Conservation (phyloP, 495 filamentous ascomycete species). For the Annulohypoxylon maeteangense region DNA sequence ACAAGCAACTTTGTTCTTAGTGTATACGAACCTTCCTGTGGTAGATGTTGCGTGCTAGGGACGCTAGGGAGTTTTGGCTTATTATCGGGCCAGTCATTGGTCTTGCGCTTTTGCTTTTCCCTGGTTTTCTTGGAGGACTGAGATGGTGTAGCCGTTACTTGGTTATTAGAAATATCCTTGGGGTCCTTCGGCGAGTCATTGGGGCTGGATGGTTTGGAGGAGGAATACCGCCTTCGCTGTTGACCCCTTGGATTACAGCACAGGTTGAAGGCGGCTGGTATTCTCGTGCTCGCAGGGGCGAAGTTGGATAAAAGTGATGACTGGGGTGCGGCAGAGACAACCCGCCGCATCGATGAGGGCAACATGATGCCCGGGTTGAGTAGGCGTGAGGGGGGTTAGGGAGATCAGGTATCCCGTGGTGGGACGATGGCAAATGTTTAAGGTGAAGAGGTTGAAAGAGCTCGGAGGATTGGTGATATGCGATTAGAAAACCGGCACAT, state of each 20-base stretch:
- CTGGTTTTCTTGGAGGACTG: conserved; percentile 52
- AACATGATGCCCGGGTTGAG: conserved; percentile 55
- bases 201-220: conserved; percentile 67
- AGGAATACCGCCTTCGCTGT: conserved; percentile 63
- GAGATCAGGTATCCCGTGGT: conserved; percentile 18
- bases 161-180: conserved; percentile 56
- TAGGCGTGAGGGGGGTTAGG: conserved; percentile 21
- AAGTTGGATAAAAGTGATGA: conserved; percentile 54
- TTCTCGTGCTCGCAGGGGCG: conserved; percentile 49
- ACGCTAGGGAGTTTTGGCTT: conserved; percentile 76
- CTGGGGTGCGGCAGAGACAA: conserved; percentile 56
- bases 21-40: conserved; percentile 70
- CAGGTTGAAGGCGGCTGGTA: conserved; percentile 50
- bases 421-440: conserved; percentile 28
- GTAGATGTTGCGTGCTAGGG: conserved; percentile 82
- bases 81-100: conserved; percentile 50
- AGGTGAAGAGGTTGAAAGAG: conserved; percentile 27
- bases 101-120: conserved; percentile 60
- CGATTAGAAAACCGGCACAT: conserved; percentile 24
- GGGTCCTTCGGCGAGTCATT: conserved; percentile 62
- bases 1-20: not conserved
- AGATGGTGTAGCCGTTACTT: conserved; percentile 52
- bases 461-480: conserved; percentile 22
- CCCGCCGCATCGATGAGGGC: conserved; percentile 62
- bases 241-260: conserved; percentile 51